These are phyloP conservation scores for Pisolithus tinctorius DNA, from an alignment of 768 basidiomycete species.

Conservation along the genomic window DNA sequence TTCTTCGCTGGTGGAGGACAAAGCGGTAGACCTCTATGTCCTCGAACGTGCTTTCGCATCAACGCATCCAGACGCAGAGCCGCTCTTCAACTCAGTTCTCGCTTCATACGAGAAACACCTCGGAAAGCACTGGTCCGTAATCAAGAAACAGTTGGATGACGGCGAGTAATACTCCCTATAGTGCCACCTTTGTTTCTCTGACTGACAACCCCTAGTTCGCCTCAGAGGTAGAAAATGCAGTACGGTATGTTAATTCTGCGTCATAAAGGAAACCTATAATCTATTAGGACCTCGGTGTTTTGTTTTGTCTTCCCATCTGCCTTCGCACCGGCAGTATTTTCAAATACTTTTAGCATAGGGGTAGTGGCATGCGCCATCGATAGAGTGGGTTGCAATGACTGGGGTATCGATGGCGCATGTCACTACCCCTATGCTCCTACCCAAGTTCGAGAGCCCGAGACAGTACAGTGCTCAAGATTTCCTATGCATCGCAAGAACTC, in stretches of 20 bases:
- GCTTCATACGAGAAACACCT: slow-evolving; percentile 23
- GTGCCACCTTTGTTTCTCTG: not conserved
- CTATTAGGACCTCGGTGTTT: no score
- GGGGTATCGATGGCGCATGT: no score
- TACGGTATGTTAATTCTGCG: slow-evolving; percentile 67
- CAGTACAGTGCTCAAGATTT: no score
- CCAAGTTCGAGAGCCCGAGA: no score
- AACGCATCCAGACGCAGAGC: slow-evolving; percentile 85
- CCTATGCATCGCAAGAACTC: no score
- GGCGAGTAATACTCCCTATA: slow-evolving; percentile 35
- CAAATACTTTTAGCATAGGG: no score
- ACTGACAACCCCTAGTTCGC: slow-evolving; percentile 49
- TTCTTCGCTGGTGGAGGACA: slow-evolving; percentile 63
- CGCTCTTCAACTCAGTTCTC: no score
- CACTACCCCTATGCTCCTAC: no score
- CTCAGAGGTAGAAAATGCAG: slow-evolving; percentile 85
- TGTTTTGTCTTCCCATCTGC: no score
- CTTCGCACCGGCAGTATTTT: no score
- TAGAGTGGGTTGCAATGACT: no score
- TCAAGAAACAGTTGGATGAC: slow-evolving; percentile 65
- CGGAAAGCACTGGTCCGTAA: slow-evolving; percentile 62
- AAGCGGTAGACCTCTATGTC: slow-evolving; percentile 57
- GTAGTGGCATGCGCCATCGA: no score
- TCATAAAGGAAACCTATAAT: not conserved
- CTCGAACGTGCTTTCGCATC: slow-evolving; percentile 93